Evolutionary conservation across 768 basidiomycete species (phyloP).

Genomic region (Terana coerulea): DNA sequence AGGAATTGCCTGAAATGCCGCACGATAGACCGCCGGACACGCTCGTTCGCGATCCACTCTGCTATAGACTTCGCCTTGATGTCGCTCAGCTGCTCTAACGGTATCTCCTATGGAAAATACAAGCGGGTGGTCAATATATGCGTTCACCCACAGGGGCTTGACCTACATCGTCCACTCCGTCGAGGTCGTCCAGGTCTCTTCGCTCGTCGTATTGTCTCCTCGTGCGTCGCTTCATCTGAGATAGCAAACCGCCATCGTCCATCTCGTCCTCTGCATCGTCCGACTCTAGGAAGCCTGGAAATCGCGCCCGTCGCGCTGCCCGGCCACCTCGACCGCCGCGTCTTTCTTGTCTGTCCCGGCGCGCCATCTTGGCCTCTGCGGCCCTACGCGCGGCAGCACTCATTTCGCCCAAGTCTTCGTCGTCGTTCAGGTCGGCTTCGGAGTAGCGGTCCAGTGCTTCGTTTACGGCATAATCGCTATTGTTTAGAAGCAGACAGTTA

Average conservation of each 20-base stretch:
- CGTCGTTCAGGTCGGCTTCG: slow-evolving; percentile 82
- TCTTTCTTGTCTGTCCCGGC: slow-evolving; percentile 75
- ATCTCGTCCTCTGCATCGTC: slow-evolving; percentile 73
- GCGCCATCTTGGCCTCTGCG: slow-evolving; percentile 85
- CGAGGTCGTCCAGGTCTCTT: slow-evolving; percentile 85
- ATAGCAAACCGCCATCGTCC: slow-evolving; percentile 55
- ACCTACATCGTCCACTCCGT: slow-evolving; percentile 81
- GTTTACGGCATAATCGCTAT: slow-evolving; percentile 80
- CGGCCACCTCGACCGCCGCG: slow-evolving; percentile 65
- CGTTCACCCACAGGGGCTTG: background rate
- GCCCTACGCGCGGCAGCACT: slow-evolving; percentile 68
- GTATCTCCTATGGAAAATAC: slow-evolving; percentile 65
- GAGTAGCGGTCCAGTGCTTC: slow-evolving; percentile 84
- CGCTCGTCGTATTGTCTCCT: slow-evolving; percentile 94
- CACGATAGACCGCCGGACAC: slow-evolving; percentile 85
- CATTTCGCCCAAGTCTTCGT: slow-evolving; percentile 63
- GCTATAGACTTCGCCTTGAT: slow-evolving; percentile 97
- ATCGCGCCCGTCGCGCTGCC: slow-evolving; percentile 74
- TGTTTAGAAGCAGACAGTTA: slow-evolving; percentile 23
- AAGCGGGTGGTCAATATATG: slow-evolving; percentile 10
- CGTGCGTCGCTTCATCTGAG: slow-evolving; percentile 75
- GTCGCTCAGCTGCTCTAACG: slow-evolving; percentile 92
- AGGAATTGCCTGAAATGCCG: slow-evolving; percentile 94
- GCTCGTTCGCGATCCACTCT: slow-evolving; percentile 95
- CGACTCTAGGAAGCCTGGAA: slow-evolving; percentile 85